Conservation (phyloP, 768 basidiomycete species). For the Peribolospora baueri region DNA sequence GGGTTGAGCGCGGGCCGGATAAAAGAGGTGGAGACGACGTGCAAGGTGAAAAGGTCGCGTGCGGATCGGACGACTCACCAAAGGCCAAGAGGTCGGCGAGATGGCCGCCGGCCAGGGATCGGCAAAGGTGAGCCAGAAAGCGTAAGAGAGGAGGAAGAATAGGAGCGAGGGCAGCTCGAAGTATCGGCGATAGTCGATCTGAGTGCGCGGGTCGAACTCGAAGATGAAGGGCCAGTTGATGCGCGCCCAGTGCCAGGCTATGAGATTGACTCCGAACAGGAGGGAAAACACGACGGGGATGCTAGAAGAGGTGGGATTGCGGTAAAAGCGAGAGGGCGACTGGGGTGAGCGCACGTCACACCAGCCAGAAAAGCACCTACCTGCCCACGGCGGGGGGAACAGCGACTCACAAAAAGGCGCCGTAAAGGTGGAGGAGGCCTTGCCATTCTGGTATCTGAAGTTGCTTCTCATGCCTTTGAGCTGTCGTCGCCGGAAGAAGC, state of each 20-base stretch:
- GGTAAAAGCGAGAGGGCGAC: too few relatives aligned
- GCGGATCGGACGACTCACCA: slow-evolving; percentile 14
- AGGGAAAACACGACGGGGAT: slow-evolving; percentile 51
- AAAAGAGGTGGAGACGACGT: neutral
- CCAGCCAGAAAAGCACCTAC: too few relatives aligned
- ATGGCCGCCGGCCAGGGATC: slow-evolving; percentile 29
- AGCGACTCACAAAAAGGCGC: slow-evolving; percentile 26
- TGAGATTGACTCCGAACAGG: slow-evolving; percentile 58
- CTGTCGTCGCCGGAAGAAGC: neutral
- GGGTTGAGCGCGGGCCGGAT: neutral
- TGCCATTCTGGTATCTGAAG: slow-evolving; percentile 38
- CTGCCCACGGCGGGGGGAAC: too few relatives aligned
- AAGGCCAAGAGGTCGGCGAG: slow-evolving; percentile 52
- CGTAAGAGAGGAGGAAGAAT: slow-evolving; percentile 45
- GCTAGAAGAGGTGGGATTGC: too few relatives aligned
- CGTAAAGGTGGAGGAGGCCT: slow-evolving; percentile 54
- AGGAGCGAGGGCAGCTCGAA: slow-evolving; percentile 55
- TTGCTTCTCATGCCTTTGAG: slow-evolving; percentile 9
- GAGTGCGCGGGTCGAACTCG: slow-evolving; percentile 24
- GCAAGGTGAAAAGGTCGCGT: neutral
- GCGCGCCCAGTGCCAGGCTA: slow-evolving; percentile 45
- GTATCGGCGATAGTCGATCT: slow-evolving; percentile 59
- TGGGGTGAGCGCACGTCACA: too few relatives aligned
- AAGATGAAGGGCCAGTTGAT: slow-evolving; percentile 93
- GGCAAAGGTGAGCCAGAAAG: slow-evolving; percentile 64